These are phyloP conservation scores for Phalaenopsis hybrid DNA, from an alignment of 116 monocot genomes.

Conservation along the genomic window DNA sequence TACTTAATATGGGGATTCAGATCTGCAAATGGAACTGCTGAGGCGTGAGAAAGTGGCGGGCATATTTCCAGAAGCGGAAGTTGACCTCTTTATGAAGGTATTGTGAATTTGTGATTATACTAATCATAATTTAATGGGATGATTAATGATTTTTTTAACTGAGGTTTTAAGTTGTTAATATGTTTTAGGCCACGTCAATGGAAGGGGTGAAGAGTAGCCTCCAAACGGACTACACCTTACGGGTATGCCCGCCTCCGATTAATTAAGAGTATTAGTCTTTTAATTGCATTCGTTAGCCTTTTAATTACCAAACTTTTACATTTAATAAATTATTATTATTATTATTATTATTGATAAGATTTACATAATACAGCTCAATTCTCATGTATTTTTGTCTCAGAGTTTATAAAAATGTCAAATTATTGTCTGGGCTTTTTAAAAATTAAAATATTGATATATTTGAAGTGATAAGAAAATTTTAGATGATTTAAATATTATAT, in stretches of 20 bases:
- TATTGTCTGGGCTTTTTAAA: no score
- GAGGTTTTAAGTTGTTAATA: background rate
- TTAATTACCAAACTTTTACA: no score
- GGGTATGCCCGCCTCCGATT: background rate
- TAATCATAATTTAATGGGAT: background rate
- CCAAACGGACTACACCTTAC: conserved; percentile 9
- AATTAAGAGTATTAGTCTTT: background rate
- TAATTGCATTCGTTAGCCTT: background rate
- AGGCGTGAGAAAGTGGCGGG: conserved; percentile 37
- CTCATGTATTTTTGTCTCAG: no score
- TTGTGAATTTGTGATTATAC: background rate
- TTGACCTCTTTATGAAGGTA: conserved; percentile 64
- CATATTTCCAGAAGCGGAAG: conserved; percentile 41
- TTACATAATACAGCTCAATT: no score
- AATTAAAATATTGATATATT: no score
- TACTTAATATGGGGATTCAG: conserved; percentile 7
- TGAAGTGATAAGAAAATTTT: no score
- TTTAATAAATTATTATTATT: no score
- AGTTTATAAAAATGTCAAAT: no score
- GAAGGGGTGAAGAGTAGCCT: conserved; percentile 15
- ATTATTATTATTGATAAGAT: no score
- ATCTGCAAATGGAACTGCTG: conserved; percentile 32
- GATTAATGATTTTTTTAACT: background rate
- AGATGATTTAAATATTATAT: no score
- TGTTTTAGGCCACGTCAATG: conserved; percentile 1